Conservation (phyloP, 192 early-diverging fungal genomes). For the Pilaira anomala region DNA sequence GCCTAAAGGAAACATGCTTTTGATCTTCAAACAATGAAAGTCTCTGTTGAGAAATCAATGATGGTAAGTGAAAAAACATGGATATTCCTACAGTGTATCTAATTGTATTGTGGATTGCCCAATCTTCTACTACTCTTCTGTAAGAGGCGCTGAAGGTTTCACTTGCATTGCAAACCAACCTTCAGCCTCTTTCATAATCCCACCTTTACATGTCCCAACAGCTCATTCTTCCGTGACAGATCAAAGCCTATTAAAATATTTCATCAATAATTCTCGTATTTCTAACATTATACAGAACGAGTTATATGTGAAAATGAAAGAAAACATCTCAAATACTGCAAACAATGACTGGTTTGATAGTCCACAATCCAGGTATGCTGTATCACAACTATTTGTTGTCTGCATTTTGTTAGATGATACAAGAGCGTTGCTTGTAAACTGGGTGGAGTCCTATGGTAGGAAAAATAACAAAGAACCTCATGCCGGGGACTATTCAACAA, state of each 20-base stretch:
- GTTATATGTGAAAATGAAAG: neutral
- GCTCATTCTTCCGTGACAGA: neutral
- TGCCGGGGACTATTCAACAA: neutral
- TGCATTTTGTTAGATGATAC: neutral
- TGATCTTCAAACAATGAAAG: too few relatives aligned
- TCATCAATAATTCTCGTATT: conserved; percentile 1
- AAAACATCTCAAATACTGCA: neutral
- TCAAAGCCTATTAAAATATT: neutral
- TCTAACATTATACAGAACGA: neutral
- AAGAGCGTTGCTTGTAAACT: neutral
- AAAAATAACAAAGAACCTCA: neutral
- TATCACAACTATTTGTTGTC: neutral
- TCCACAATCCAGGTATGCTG: neutral
- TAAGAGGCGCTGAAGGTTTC: neutral
- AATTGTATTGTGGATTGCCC: too few relatives aligned
- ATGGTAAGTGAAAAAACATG: too few relatives aligned
- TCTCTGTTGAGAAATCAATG: too few relatives aligned
- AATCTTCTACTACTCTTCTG: too few relatives aligned
- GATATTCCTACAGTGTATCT: too few relatives aligned
- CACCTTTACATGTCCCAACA: neutral
- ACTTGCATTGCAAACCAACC: neutral
- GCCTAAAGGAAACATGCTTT: too few relatives aligned
- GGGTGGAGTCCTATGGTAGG: neutral
- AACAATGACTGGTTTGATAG: neutral
- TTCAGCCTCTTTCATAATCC: neutral